Evolutionary conservation across 257 asterid species (phyloP).

Genomic region (Thymus mandschuricus): DNA sequence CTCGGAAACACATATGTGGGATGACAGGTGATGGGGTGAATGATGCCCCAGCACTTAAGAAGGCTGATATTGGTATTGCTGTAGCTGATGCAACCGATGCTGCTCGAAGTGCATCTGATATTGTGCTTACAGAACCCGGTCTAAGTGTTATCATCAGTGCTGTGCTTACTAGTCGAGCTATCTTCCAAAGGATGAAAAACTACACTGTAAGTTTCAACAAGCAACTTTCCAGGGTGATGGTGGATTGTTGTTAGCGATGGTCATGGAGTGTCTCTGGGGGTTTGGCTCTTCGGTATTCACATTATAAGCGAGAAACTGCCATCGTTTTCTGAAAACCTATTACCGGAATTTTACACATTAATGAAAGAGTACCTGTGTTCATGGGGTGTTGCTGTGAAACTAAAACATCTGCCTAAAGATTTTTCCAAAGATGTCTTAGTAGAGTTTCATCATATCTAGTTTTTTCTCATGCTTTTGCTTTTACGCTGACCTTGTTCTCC

Average conservation of each 20-base stretch:
- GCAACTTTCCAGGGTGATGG: neutral
- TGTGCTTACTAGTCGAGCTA: slow-evolving; percentile 67
- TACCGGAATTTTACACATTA: neutral
- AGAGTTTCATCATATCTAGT: neutral
- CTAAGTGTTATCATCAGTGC: slow-evolving; percentile 71
- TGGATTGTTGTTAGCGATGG: neutral
- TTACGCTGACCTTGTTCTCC: slow-evolving; percentile 28
- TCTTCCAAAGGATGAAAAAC: slow-evolving; percentile 67
- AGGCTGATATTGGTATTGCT: slow-evolving; percentile 68
- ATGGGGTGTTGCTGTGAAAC: neutral
- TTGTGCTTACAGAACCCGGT: slow-evolving; percentile 65
- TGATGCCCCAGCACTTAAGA: slow-evolving; percentile 68
- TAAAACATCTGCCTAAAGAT: neutral
- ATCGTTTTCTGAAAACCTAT: neutral
- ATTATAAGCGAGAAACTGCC: neutral
- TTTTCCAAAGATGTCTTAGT: neutral
- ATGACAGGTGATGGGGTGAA: slow-evolving; percentile 77
- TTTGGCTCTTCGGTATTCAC: neutral
- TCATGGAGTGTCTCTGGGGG: neutral
- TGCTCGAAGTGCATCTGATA: slow-evolving; percentile 66
- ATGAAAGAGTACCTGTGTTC: neutral
- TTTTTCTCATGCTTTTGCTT: slow-evolving; percentile 14
- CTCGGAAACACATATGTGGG: slow-evolving; percentile 65
- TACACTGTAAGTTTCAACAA: slow-evolving; percentile 48
- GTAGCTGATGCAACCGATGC: slow-evolving; percentile 75